phyloP scores from a whole-genome alignment of 2,329 filamentous ascomycete genomes.

The Hypoxylon sp. region DNA sequence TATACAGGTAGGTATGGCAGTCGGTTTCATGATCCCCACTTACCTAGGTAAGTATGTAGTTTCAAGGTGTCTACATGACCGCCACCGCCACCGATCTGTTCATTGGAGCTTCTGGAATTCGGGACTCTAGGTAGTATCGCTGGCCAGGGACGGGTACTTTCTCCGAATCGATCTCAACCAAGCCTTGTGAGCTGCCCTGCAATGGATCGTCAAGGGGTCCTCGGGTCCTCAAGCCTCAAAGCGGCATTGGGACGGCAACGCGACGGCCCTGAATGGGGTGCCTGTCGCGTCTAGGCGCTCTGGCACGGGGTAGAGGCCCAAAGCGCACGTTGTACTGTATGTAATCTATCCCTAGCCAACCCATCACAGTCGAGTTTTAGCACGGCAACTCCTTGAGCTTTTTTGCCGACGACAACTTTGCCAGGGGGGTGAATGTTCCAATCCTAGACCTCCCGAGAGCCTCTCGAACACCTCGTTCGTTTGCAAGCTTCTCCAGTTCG shows the following conservation, averaged over 20 bases:
- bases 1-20: slow-evolving; percentile 43
- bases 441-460: slow-evolving; percentile 27
- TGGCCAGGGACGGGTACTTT: slow-evolving; percentile 46
- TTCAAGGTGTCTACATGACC: slow-evolving; percentile 49
- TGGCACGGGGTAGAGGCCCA: slow-evolving; percentile 37
- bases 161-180: slow-evolving; percentile 50
- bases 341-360: slow-evolving; percentile 20
- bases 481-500: slow-evolving; percentile 50
- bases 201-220: slow-evolving; percentile 48
- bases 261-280: slow-evolving; percentile 23
- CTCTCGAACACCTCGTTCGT: slow-evolving; percentile 51
- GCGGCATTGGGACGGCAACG: slow-evolving; percentile 39
- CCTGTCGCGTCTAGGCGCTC: slow-evolving; percentile 31
- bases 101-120: slow-evolving; percentile 46
- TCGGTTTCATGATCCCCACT: slow-evolving; percentile 54
- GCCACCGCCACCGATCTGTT: slow-evolving; percentile 55
- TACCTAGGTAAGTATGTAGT: slow-evolving; percentile 55
- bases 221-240: slow-evolving; percentile 38
- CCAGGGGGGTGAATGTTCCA: slow-evolving; percentile 30
- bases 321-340: slow-evolving; percentile 38
- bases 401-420: slow-evolving; percentile 32
- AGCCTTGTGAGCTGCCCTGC: slow-evolving; percentile 51
- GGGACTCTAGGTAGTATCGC: slow-evolving; percentile 44
- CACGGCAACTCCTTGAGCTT: slow-evolving; percentile 38
- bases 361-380: slow-evolving; percentile 30